phyloP scores from a whole-genome alignment of 352 stramenopile species.

The Globisporangium cylindrosporum region DNA sequence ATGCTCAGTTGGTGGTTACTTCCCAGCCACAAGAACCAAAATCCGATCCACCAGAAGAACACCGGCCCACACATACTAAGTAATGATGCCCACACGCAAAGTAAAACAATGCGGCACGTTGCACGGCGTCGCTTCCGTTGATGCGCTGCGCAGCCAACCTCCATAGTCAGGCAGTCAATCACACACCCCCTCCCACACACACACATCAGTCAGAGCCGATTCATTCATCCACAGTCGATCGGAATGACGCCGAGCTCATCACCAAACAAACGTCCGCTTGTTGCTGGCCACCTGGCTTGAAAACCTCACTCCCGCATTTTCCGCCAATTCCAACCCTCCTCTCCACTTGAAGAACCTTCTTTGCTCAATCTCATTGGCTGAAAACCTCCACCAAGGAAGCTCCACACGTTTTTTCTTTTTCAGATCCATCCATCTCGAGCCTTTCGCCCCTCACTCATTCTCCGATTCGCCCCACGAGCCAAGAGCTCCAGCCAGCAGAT shows the following conservation, averaged over 20 bases:
- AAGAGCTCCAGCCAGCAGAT: neutral
- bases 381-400: constrained; percentile 1
- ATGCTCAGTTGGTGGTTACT: no score
- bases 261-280: neutral
- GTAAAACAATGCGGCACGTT: no score
- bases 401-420: constrained; percentile 10
- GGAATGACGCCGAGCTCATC: neutral
- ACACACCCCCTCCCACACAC: neutral
- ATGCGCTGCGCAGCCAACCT: no score
- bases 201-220: neutral
- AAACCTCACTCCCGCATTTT: neutral
- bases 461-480: neutral
- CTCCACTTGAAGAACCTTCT: neutral
- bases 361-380: neutral
- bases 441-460: constrained; percentile 6
- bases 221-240: neutral
- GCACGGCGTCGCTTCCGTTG: no score
- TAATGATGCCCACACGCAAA: no score
- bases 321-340: neutral
- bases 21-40: no score
- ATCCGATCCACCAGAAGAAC: no score
- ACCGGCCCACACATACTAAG: no score
- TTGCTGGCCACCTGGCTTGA: neutral
- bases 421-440: neutral
- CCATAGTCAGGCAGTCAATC: no score